Evolutionary conservation across 129 eudicot species (phyloP), one percentile per base, ranked within the genome.

Genomic region (Sambucus nigra): DNA sequence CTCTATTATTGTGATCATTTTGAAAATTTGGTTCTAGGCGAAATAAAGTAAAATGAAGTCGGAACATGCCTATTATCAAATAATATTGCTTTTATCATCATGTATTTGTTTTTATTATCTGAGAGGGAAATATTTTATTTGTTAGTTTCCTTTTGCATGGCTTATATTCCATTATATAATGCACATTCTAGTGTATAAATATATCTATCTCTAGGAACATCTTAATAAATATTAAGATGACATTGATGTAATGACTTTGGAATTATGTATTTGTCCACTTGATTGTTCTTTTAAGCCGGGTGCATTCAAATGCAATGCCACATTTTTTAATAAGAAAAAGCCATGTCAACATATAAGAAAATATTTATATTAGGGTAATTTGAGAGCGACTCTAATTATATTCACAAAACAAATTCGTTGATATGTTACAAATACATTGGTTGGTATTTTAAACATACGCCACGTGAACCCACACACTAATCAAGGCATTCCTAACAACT

Each of bases 21-120:
- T 20, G 3, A 7, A 22, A 18, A 0, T 3, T 48, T 22, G 2
- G 28, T 18, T 22, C 3, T 19, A 2, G 38, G 39, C 5, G 40
- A 14, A 52, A 52, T 52, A 38, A 3, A 52, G 40, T 52, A 8
- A 5, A 50, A 24, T 26, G 24, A 50, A 25, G 32, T 13, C 23
- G 16, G 12, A 4, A 25, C 1, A 13, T 52, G 57, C 16, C 39
- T 52, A 52, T 25, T 25, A n/a, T 26, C 57, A 25, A 16, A 52
- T 15, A 27, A 15, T 50, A 25, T 50, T 52, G 40, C 12, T 52
- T 52, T 52, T 52, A 52, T 52, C 57, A 52, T 52, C 57, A 27
- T 27, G 16, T 52, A 52, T 27, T 52, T 52, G 57, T 52, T 52
- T 23, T 26, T 27, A 25, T 27, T 26, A 26, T 12, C 57, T 45